These are phyloP conservation scores for Ceratocystis papillata DNA, from an alignment of 2,329 filamentous ascomycete genomes.

Conservation along the genomic window DNA sequence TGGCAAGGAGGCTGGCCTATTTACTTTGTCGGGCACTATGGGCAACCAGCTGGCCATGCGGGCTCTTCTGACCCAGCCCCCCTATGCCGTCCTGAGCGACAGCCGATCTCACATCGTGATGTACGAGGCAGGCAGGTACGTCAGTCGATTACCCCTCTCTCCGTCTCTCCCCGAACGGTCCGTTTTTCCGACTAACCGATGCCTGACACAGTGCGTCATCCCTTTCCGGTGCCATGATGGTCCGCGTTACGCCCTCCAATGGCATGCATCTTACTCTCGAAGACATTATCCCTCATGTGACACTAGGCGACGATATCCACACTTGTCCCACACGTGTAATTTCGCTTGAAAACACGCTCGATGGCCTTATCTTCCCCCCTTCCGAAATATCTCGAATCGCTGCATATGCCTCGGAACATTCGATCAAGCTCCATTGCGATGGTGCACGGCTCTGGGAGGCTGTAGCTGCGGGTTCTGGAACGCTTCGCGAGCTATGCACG, in stretches of 20 bases:
- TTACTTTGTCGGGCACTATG: constrained; percentile 88
- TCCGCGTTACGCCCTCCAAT: constrained; percentile 57
- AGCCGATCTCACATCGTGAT: constrained; percentile 65
- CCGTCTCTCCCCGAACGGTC: too few species aligned
- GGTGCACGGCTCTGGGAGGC: constrained; percentile 77
- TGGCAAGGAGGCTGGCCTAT: constrained; percentile 63
- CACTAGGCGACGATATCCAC: constrained; percentile 61
- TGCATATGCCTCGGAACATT: constrained; percentile 53
- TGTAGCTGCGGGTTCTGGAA: constrained; percentile 57
- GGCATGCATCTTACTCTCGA: constrained; percentile 63
- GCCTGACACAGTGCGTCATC: constrained; percentile 47
- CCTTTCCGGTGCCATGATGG: constrained; percentile 59
- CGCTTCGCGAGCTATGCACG: constrained; percentile 54
- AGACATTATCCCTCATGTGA: constrained; percentile 57
- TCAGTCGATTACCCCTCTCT: not conserved
- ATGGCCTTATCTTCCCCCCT: constrained; percentile 68
- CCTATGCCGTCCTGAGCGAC: constrained; percentile 71
- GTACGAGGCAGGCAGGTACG: constrained; percentile 52
- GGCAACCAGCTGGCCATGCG: constrained; percentile 80
- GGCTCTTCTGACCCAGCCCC: constrained; percentile 65
- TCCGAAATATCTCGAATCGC: constrained; percentile 58
- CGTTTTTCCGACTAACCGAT: not conserved
- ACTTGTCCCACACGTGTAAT: constrained; percentile 71
- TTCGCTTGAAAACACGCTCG: constrained; percentile 74
- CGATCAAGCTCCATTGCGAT: constrained; percentile 63